Evolutionary conservation across 1,139 yeast genomes (phyloP), one percentile per base, ranked within the genome.

Genomic region (Pichia kudriavzevii): DNA sequence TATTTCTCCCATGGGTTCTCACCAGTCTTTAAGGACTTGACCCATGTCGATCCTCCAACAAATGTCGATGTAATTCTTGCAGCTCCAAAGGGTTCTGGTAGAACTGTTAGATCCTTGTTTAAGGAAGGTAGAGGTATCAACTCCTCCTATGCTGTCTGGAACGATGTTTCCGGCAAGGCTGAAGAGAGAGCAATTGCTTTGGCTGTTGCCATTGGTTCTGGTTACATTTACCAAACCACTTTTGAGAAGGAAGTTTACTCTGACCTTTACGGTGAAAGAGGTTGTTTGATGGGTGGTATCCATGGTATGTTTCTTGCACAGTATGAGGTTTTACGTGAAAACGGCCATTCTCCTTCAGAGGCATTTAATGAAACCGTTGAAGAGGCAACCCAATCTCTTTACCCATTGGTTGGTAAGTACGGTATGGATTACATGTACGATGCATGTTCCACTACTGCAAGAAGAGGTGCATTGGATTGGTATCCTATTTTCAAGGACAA

Each of bases 391-490:
- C 98, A 91, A 75, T 91, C 97, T 42, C 77, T 91, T 59, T 91
- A 91, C 83, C 98, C 98, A 69, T 80, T 91, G 75, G 69, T 91
- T 58, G 98, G 98, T 69, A 85, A 84, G 72, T 83, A 91, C 77
- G 98, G 98, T 74, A 91, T 91, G 98, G 98, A 91, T 72, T 91
- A 91, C 91, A 91, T 91, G 98, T 91, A 91, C 79, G 97, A 88
- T 63, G 98, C 98, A 57, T 91, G 98, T 72, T 91, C 98, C 53
- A 91, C 98, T 63, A 91, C 98, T 55, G 98, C 98, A 57, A 85
- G 97, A 78, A 87, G 98, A 75, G 98, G 98, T 77, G 98, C 98
- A 62, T 79, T 91, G 60, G 98, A 91, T 76, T 91, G 98, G 98
- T 88, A 91, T 77, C 98, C 97, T 68, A 72, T 79, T 67, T 91